Conservation (phyloP, 2,329 filamentous ascomycete genomes). For the Sporothrix humicola region DNA sequence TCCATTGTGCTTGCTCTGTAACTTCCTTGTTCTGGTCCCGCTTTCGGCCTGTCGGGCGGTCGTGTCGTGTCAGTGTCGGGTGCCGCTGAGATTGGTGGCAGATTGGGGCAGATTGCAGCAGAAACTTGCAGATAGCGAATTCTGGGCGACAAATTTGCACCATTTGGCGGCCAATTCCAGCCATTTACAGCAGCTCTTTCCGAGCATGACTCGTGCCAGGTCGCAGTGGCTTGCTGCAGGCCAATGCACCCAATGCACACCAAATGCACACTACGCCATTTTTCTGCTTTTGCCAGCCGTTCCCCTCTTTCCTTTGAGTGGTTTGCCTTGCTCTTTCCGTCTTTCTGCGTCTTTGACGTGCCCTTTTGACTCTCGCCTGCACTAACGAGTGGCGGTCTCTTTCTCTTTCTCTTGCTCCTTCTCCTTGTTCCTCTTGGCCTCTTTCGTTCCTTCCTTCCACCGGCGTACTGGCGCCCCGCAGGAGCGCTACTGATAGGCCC, state of each 20-base stretch:
- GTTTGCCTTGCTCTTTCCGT: not conserved
- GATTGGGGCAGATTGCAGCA: not conserved
- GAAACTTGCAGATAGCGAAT: not conserved
- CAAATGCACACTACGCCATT: not conserved
- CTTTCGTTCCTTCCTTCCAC: constrained; percentile 6
- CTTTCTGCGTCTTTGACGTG: not conserved
- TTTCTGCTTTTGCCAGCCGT: not conserved
- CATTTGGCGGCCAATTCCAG: too few species aligned
- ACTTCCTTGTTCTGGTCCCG: not conserved
- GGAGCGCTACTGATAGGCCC: not conserved
- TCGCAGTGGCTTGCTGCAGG: not conserved
- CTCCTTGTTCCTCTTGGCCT: not conserved
- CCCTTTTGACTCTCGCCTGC: not conserved
- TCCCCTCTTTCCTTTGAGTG: not conserved
- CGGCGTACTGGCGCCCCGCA: not conserved
- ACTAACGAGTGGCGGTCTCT: not conserved
- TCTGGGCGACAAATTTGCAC: not conserved
- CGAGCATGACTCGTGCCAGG: constrained; percentile 24
- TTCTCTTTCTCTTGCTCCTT: not conserved
- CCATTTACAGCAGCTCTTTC: not conserved
- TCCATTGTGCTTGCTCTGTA: not conserved
- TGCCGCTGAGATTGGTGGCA: not conserved
- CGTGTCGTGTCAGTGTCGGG: constrained; percentile 24
- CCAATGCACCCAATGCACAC: too few species aligned
- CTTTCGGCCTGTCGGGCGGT: constrained; percentile 17